phyloP scores from a whole-genome alignment of 192 early-diverging fungal genomes.

The Coemansia sp. region DNA sequence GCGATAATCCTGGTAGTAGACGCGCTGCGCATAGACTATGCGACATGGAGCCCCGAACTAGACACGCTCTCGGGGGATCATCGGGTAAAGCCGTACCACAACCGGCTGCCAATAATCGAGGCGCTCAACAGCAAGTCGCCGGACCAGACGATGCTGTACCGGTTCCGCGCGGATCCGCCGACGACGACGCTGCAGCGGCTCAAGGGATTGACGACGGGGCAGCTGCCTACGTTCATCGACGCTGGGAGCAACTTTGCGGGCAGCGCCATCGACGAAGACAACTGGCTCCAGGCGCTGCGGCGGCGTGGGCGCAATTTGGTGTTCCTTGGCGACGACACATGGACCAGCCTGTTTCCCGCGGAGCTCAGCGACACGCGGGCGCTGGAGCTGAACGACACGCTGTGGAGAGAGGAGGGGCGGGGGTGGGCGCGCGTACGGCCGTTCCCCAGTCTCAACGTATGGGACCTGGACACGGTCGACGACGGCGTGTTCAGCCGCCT shows the following conservation, averaged over 20 bases:
- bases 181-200: slow-evolving; percentile 82
- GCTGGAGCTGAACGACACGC: slow-evolving; percentile 14
- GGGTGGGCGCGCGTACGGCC: slow-evolving; percentile 64
- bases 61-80: background rate
- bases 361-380: slow-evolving; percentile 50
- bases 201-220: slow-evolving; percentile 79
- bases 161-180: slow-evolving; percentile 75
- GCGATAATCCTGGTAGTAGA: slow-evolving; percentile 73
- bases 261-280: slow-evolving; percentile 75
- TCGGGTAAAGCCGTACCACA: slow-evolving; percentile 41
- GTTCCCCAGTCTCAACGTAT: slow-evolving; percentile 73
- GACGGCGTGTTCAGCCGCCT: slow-evolving; percentile 75
- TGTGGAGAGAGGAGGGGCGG: background rate
- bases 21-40: slow-evolving; percentile 70
- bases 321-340: slow-evolving; percentile 96
- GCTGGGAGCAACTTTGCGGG: slow-evolving; percentile 81
- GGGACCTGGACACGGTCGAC: slow-evolving; percentile 94
- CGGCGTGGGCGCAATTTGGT: slow-evolving; percentile 55
- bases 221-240: slow-evolving; percentile 80
- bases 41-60: slow-evolving; percentile 49
- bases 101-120: slow-evolving; percentile 49
- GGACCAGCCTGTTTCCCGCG: slow-evolving; percentile 83
- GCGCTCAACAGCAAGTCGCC: slow-evolving; percentile 53
- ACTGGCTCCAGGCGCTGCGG: slow-evolving; percentile 67
- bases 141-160: slow-evolving; percentile 61